Evolutionary conservation across 768 basidiomycete species (phyloP).

Genomic region (Mycena leptocephala): DNA sequence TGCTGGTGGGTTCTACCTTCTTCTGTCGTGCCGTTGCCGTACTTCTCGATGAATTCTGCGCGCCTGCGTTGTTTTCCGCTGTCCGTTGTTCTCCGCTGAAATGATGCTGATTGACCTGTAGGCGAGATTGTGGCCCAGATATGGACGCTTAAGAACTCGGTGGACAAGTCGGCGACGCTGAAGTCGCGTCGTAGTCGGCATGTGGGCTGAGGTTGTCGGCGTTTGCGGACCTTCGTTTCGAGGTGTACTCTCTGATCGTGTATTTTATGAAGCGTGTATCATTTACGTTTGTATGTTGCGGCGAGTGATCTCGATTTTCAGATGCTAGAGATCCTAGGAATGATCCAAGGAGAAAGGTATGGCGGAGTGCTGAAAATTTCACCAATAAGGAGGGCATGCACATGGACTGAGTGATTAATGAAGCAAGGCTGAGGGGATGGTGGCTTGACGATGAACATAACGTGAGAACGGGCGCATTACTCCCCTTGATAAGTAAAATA

Average conservation of each 20-base stretch:
- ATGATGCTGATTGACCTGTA: slow-evolving; percentile 43
- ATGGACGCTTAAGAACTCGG: slow-evolving; percentile 70
- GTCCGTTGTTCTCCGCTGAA: not conserved
- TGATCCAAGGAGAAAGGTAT: too few species aligned
- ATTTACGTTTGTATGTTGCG: too few species aligned
- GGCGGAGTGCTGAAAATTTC: too few species aligned
- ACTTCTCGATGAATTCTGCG: not conserved
- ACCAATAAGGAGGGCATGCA: too few species aligned
- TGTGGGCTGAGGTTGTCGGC: slow-evolving; percentile 58
- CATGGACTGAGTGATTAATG: too few species aligned
- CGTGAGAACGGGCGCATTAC: too few species aligned
- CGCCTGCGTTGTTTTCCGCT: not conserved
- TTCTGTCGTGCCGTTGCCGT: not conserved
- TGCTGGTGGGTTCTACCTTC: slow-evolving; percentile 70
- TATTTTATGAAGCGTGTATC: not conserved
- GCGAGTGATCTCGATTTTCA: too few species aligned
- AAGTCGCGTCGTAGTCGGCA: slow-evolving; percentile 78
- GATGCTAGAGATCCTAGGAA: too few species aligned
- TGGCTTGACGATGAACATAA: too few species aligned
- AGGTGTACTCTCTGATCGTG: not conserved
- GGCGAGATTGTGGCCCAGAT: slow-evolving; percentile 87
- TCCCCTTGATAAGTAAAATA: too few species aligned
- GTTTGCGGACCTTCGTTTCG: not conserved
- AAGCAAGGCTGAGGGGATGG: too few species aligned
- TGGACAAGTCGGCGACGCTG: slow-evolving; percentile 73